Conservation (phyloP, 1,284 basidiomycete genomes). For the Sanghuangporus weigelae region DNA sequence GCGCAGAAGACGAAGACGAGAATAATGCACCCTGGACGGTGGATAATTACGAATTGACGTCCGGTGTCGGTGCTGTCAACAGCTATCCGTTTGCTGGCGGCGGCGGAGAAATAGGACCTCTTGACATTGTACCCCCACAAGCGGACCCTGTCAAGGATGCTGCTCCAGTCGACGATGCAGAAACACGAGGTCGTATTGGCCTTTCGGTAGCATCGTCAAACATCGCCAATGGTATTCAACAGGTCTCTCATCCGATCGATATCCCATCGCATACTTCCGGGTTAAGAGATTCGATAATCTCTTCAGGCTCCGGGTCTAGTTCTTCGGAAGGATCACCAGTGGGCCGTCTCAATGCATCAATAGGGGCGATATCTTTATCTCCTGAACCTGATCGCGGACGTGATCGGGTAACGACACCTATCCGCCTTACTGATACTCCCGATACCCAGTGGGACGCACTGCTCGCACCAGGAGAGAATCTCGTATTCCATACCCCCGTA, state of each 20-base stretch:
- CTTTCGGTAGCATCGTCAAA: not conserved
- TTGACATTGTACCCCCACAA: slow-evolving; percentile 17
- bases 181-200: slow-evolving; percentile 9
- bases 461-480: slow-evolving; percentile 40
- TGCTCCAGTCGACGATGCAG: not conserved
- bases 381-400: slow-evolving; percentile 39
- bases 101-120: slow-evolving; percentile 29
- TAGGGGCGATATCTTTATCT: slow-evolving; percentile 29
- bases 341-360: slow-evolving; percentile 32
- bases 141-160: not conserved
- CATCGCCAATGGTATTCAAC: not conserved
- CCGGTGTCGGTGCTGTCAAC: not conserved
- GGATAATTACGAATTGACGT: slow-evolving; percentile 14
- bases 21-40: slow-evolving; percentile 32
- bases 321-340: slow-evolving; percentile 45
- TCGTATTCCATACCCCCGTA: slow-evolving; percentile 48
- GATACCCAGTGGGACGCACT: slow-evolving; percentile 32
- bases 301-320: slow-evolving; percentile 32
- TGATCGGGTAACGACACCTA: slow-evolving; percentile 48
- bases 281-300: slow-evolving; percentile 4
- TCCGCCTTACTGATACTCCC: slow-evolving; percentile 42
- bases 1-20: slow-evolving; percentile 27
- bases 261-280: slow-evolving; percentile 24
- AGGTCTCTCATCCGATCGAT: slow-evolving; percentile 24
- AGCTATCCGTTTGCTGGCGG: slow-evolving; percentile 16